Base-by-base conservation (phyloP, 2,329 filamentous ascomycete species). In the Metarhizium guizhouense region DNA sequence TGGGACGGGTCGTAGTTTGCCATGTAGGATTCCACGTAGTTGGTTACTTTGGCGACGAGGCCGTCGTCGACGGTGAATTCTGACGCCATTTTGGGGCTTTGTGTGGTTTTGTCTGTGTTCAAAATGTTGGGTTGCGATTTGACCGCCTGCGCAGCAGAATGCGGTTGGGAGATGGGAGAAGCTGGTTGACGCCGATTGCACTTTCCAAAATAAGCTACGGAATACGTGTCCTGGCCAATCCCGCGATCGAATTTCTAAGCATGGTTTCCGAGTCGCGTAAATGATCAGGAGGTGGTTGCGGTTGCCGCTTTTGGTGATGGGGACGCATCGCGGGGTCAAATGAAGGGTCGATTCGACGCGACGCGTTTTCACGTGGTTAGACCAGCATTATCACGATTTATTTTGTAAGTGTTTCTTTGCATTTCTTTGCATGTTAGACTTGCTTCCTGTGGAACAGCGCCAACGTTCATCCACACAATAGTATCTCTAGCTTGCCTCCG, bases 1-100 rank as follows among this genome's bases (percentile, higher is more conserved):
- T 96, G 92, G 2, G 90, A 95, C 53, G 84, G 84, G 72, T 96
- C 92, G 72, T 90, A 90, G 59, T 81, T 77, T 49, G 82, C 76
- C 86, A 92, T 93, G 75, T 88, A 90, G 47, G 77, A 74, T 65
- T 83, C 75, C 54, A 90, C 85, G 67, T 86, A 88, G 49, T 73
- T 72, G 18, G 81, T 83, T 57, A 86, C 81, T 52, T 74, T 70
- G 66, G 83, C 73, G 60, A 88, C 74, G 55, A 77, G 70, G 48
- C 73, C 70, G 56, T 74, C 68, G 55, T 70, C 64, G 55, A 70
- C 60, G 47, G 55, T 50, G 55, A 63, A 59, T 49, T 62, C 59
- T 32, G 62, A 30, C 38, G 62, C 51, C 34, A 58, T 53, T 65
- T 68, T 69, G 53, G 47, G 58, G 57, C 25, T 25, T 25, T 13